Base-by-base conservation (phyloP, 108 stramenopile genomes). In the Thalassiosira profunda region DNA sequence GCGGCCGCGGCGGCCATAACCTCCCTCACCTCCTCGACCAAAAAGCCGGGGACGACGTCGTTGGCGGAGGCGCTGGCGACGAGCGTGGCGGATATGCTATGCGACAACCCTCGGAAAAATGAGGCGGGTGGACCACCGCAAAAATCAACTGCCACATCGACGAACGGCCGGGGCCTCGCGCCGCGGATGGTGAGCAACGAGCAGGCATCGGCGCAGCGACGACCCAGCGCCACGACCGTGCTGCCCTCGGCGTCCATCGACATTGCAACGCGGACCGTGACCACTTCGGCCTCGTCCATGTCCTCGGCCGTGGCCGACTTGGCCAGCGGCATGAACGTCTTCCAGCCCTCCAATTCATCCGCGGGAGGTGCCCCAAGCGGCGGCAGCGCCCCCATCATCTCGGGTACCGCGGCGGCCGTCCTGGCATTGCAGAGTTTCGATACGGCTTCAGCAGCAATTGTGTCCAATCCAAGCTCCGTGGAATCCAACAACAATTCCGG, bases 351-450 rank as follows among this genome's bases (percentile, higher is more conserved):
- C 7, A 25, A 31, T 15, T 52, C 51, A 7, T 51, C 49, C 5
- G n/a, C n/a, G n/a, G n/a, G n/a, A n/a, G n/a, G n/a, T n/a, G n/a
- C n/a, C n/a, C n/a, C n/a, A n/a, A n/a, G n/a, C n/a, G n/a, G n/a
- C n/a, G 24, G 18, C 61, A 34, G 38, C 21, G 67, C 67, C 10
- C 67, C 67, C 35, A 69, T 69, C 31, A 69, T 69, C 28, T 56
- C 54, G n/a, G 67, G 67, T 17, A 69, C 67, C 17, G 67, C 67
- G 21, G 67, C 67, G 14, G 67, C 56, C 30, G 54, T 69, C 23
- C 57, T 69, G 17, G 67, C 67, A 29, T 43, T 69, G 44, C 67
- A 69, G 26, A 69, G 30, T n/a, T n/a, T n/a, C n/a, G n/a, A n/a
- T n/a, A n/a, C n/a, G n/a, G n/a, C n/a, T n/a, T n/a, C n/a, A n/a